Evolutionary conservation across 2,329 filamentous ascomycete genomes (phyloP), one percentile per base, ranked within the genome.

Genomic region (Aspergillus spinulosporus): DNA sequence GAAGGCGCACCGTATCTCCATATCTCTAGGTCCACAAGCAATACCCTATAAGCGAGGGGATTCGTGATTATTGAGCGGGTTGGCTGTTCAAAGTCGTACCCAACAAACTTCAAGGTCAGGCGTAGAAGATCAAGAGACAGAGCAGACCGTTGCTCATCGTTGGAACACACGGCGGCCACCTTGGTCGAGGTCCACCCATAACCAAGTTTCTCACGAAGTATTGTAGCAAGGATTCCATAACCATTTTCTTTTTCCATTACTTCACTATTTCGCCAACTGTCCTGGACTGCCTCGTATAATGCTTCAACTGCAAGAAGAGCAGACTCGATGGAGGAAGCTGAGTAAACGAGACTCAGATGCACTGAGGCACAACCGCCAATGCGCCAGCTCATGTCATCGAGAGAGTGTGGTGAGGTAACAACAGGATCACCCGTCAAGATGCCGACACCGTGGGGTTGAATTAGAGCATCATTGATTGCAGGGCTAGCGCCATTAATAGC

Each of bases 171-270:
- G 56, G 68, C 67, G 11, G 72, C 64, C 49, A 74, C 64, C 64
- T 74, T 74, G 76, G 67, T 87, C 78, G 57, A 80, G 1, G 57
- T 61, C 64, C 12, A 64, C 64, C 14, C 65, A 56, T 72, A 69
- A 21, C 72, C 76, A 48, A 96, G 79, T 71, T 96, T 97, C 53
- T 90, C 89, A 53, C 91, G 87, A 26, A 99, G 76, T 14, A 97
- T 81, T 72, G 92, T 86, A 40, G 89, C 89, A 49, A 99, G 77
- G 36, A 97, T 89, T 28, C 90, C 88, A 69, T 97, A 99, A 0
- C 93, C 95, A 64, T 95, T 94, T 58, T 96, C 92, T 66, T 90
- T 87, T 72, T 99, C 94, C 89, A 99, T 97, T 28, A 94, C 92
- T 71, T 99, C 95, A 64, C 94, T 97, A 63, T 97, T 97, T 61